These are phyloP conservation scores for Leccinum longicurvipes DNA, from an alignment of 768 basidiomycete species.

Conservation along the genomic window DNA sequence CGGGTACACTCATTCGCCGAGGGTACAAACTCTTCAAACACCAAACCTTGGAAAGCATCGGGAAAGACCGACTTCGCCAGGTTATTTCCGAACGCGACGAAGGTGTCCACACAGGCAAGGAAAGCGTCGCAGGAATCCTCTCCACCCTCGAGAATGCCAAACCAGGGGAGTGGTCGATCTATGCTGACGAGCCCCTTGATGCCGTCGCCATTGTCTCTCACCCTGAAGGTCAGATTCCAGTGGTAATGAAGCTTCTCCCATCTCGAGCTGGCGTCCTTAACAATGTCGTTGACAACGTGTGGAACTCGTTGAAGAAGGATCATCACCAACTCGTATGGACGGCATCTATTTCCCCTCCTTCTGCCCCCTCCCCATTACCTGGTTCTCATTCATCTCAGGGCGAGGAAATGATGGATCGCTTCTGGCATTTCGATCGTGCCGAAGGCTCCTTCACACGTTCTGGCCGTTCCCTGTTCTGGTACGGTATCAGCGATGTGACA, in stretches of 20 bases:
- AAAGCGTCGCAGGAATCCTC: constrained; percentile 86
- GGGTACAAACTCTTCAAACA: constrained; percentile 98
- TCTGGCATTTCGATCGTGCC: constrained; percentile 98
- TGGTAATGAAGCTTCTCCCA: constrained; percentile 89
- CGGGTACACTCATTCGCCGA: constrained; percentile 95
- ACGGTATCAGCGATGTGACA: constrained; percentile 85
- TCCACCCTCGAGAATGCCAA: constrained; percentile 56
- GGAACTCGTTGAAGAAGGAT: constrained; percentile 93
- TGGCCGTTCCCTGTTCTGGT: constrained; percentile 96
- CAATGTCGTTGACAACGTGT: constrained; percentile 95
- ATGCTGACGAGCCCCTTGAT: constrained; percentile 98
- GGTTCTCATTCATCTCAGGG: constrained; percentile 38
- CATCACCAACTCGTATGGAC: constrained; percentile 96
- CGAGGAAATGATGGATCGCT: constrained; percentile 80
- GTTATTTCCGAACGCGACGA: constrained; percentile 95
- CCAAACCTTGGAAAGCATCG: constrained; percentile 72
- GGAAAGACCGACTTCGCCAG: constrained; percentile 91
- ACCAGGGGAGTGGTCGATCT: constrained; percentile 84
- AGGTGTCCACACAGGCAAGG: constrained; percentile 76
- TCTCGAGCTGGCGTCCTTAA: constrained; percentile 89
- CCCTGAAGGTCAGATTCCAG: constrained; percentile 82
- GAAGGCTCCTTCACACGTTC: constrained; percentile 97
- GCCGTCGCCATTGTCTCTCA: constrained; percentile 92
- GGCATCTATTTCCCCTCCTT: constrained; percentile 53
- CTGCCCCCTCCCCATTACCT: constrained; percentile 5